Percentiles rank a stretch among this genome's conserved stretches.
phyloP scores from a whole-genome alignment of 768 basidiomycete genomes.

The Asterophora lycoperdoides region DNA sequence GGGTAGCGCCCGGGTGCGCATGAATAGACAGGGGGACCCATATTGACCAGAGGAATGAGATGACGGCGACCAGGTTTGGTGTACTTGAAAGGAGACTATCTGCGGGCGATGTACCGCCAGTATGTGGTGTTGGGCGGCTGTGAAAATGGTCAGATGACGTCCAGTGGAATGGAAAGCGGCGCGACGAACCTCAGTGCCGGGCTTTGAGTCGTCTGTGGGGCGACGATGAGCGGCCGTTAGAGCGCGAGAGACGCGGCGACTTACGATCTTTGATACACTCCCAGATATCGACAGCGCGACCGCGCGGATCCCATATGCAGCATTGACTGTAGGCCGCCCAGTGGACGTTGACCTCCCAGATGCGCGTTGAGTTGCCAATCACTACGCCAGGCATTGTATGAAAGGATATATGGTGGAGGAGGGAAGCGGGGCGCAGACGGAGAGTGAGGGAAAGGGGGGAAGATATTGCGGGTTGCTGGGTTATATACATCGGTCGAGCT shows the following conservation, averaged over 20 bases:
- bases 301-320: slow-evolving; percentile 64
- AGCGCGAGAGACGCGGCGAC: slow-evolving; percentile 23
- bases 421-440: not conserved
- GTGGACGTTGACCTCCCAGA: slow-evolving; percentile 66
- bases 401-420: slow-evolving; percentile 4
- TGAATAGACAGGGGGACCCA: not conserved
- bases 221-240: slow-evolving; percentile 4
- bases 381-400: slow-evolving; percentile 40
- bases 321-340: slow-evolving; percentile 67
- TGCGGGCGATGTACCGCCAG: slow-evolving; percentile 46
- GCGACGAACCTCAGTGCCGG: slow-evolving; percentile 40
- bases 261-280: slow-evolving; percentile 68
- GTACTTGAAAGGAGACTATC: slow-evolving; percentile 33
- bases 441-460: not conserved
- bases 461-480: slow-evolving; percentile 4
- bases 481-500: slow-evolving; percentile 19
- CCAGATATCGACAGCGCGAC: slow-evolving; percentile 70
- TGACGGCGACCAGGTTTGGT: slow-evolving; percentile 12
- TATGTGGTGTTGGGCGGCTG: slow-evolving; percentile 40
- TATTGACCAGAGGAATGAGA: slow-evolving; percentile 10
- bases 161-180: not conserved
- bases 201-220: slow-evolving; percentile 53
- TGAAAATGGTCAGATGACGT: slow-evolving; percentile 7
- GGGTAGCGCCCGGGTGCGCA: slow-evolving; percentile 1
- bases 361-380: slow-evolving; percentile 62